Percentiles rank a stretch among this genome's conserved stretches.
phyloP scores from a whole-genome alignment of 176 grass and related monocot genomes.

The Alloteropsis semialata region DNA sequence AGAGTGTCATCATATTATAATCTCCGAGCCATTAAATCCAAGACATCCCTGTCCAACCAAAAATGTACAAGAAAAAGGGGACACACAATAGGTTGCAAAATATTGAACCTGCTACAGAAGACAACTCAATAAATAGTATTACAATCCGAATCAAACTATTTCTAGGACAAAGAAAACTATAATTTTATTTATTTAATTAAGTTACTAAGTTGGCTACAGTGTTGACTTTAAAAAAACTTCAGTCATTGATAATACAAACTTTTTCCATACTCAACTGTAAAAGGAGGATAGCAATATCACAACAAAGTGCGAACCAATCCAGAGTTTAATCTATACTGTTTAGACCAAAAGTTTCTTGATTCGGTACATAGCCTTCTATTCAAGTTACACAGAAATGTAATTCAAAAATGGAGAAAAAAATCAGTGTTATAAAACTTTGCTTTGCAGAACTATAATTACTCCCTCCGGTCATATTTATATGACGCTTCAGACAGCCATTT shows the following conservation, averaged over 20 bases:
- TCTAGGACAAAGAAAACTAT: not conserved
- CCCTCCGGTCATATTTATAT: too few species aligned
- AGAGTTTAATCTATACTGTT: not conserved
- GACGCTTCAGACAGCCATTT: too few species aligned
- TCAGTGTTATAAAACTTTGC: too few species aligned
- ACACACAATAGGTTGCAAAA: too few species aligned
- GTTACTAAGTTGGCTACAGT: too few species aligned
- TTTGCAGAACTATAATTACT: too few species aligned
- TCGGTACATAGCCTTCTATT: not conserved
- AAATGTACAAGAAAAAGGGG: not conserved
- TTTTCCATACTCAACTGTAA: not conserved
- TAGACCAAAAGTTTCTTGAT: not conserved
- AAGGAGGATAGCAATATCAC: not conserved
- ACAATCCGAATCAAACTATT: too few species aligned
- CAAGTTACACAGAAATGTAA: not conserved
- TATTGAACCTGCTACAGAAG: not conserved
- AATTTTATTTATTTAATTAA: too few species aligned
- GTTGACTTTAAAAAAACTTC: too few species aligned
- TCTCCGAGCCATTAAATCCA: not conserved
- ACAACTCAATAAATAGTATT: not conserved
- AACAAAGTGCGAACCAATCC: too few species aligned
- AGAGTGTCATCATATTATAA: not conserved
- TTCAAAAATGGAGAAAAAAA: not conserved
- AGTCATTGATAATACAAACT: not conserved
- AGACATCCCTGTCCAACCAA: not conserved